Evolutionary conservation across 257 asterid species (phyloP).

Genomic region (Catharanthus roseus): DNA sequence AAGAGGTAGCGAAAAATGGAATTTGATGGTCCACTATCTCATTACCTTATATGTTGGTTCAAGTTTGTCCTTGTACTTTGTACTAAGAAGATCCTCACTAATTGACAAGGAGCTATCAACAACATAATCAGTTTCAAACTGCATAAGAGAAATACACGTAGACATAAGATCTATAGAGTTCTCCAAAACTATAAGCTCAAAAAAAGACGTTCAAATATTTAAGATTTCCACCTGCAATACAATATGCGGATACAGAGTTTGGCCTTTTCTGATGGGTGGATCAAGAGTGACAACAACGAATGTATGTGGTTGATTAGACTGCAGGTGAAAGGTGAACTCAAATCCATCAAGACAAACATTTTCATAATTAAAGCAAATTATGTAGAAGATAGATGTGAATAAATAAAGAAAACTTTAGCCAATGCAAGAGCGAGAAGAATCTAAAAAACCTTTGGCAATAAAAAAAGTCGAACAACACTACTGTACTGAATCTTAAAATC

Average conservation of each 20-base stretch:
- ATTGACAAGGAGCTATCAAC: constrained; percentile 56
- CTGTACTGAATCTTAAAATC: constrained; percentile 97
- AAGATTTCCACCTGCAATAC: constrained; percentile 74
- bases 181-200: no score
- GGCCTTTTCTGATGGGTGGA: constrained; percentile 98
- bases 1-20: not conserved
- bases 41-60: constrained; percentile 61
- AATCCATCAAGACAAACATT: not conserved
- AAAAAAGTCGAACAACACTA: constrained; percentile 88
- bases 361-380: not conserved
- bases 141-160: constrained; percentile 16
- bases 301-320: constrained; percentile 91
- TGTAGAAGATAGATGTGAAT: not conserved
- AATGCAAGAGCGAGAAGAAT: constrained; percentile 1
- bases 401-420: not conserved
- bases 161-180: constrained; percentile 4
- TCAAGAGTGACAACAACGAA: constrained; percentile 89
- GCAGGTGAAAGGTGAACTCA: constrained; percentile 20
- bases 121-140: constrained; percentile 85
- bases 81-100: constrained; percentile 65
- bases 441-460: constrained; percentile 83
- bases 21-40: constrained; percentile 5
- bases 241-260: constrained; percentile 90
- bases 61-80: constrained; percentile 79
- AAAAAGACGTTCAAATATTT: not conserved